Evolutionary conservation across 2,329 filamentous ascomycete genomes (phyloP).

Genomic region (Tolypocladium paradoxum): DNA sequence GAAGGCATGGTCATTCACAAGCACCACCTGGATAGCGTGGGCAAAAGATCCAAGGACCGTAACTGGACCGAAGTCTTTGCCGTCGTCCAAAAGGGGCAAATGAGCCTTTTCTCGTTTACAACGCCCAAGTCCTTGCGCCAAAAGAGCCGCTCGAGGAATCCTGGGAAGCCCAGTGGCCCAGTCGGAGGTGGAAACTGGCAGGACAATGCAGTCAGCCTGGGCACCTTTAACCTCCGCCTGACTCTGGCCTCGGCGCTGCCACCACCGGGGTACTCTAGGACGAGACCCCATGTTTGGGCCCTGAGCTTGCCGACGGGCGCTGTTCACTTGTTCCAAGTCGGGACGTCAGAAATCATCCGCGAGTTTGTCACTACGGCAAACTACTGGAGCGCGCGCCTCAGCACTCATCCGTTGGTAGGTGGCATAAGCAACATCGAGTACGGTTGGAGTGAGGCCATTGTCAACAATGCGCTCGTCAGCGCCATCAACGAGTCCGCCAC

Average conservation of each 20-base stretch:
- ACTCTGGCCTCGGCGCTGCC: conserved; percentile 86
- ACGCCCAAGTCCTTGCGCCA: conserved; percentile 64
- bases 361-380: conserved; percentile 94
- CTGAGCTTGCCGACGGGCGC: conserved; percentile 84
- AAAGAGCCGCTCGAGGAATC: conserved; percentile 47
- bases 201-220: conserved; percentile 84
- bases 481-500: conserved; percentile 37
- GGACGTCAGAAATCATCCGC: conserved; percentile 84
- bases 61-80: conserved; percentile 95
- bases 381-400: conserved; percentile 93
- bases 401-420: conserved; percentile 84
- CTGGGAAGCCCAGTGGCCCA: conserved; percentile 43
- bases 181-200: conserved; percentile 98
- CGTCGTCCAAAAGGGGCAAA: conserved; percentile 86
- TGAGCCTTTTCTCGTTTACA: conserved; percentile 90
- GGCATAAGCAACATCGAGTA: conserved; percentile 97
- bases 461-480: conserved; percentile 48
- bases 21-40: conserved; percentile 81
- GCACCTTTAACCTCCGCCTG: conserved; percentile 78
- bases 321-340: conserved; percentile 96
- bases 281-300: conserved; percentile 86
- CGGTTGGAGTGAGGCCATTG: conserved; percentile 81
- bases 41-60: conserved; percentile 86
- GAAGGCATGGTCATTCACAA: conserved; percentile 95
- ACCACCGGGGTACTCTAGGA: conserved; percentile 83